Conservation (phyloP, 768 basidiomycete species). For the Phanerochaete sordida region DNA sequence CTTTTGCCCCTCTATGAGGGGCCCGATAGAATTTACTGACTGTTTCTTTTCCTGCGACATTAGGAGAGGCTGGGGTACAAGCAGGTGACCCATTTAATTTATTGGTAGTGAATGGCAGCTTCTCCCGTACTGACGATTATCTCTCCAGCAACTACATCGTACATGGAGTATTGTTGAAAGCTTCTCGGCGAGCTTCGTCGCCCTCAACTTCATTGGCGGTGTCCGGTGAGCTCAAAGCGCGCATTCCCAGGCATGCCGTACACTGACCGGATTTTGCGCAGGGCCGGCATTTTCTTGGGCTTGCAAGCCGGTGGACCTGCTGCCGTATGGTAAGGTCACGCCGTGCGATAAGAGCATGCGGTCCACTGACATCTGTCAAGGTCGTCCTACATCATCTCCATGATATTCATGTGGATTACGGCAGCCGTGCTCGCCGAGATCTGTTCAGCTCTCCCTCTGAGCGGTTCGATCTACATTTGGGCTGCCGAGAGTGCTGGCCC, state of each 20-base stretch:
- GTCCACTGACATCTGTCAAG: constrained; percentile 35
- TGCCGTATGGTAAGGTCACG: constrained; percentile 65
- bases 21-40: constrained; percentile 49
- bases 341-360: neutral
- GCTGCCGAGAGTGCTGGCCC: constrained; percentile 90
- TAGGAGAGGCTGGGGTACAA: constrained; percentile 79
- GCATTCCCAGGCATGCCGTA: neutral
- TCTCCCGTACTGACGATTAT: neutral
- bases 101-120: neutral
- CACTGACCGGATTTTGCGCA: constrained; percentile 24
- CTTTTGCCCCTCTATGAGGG: constrained; percentile 37
- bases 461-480: constrained; percentile 94
- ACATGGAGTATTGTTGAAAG: constrained; percentile 81
- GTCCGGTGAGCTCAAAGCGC: constrained; percentile 51
- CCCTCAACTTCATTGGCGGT: constrained; percentile 88
- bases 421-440: constrained; percentile 87
- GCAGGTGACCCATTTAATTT: constrained; percentile 48
- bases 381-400: constrained; percentile 81
- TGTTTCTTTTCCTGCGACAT: constrained; percentile 18
- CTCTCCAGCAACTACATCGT: constrained; percentile 74
- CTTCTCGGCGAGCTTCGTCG: constrained; percentile 84
- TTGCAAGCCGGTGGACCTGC: constrained; percentile 83
- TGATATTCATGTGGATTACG: constrained; percentile 86
- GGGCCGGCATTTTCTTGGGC: constrained; percentile 77
- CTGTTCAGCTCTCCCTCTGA: constrained; percentile 82